phyloP scores from a whole-genome alignment of 2,329 filamentous ascomycete genomes.

The Exophiala dermatitidis region DNA sequence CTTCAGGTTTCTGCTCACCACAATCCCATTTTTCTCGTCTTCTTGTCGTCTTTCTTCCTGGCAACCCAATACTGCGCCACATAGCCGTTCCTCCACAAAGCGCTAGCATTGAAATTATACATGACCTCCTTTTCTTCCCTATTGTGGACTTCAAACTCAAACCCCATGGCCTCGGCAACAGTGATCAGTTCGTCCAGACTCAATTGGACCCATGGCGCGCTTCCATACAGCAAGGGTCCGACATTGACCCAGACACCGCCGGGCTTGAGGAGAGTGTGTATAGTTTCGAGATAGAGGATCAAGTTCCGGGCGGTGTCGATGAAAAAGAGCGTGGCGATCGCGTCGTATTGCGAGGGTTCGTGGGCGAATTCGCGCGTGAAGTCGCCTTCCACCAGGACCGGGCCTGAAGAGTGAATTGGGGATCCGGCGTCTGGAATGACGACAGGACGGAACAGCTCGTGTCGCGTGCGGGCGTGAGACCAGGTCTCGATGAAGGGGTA shows the following conservation, averaged over 20 bases:
- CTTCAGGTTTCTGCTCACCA: no score
- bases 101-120: conserved; percentile 48
- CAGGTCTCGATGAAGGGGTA: conserved; percentile 52
- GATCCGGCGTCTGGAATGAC: conserved; percentile 39
- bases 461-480: conserved; percentile 48
- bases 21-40: no score
- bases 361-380: conserved; percentile 42
- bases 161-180: conserved; percentile 46
- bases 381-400: conserved; percentile 49
- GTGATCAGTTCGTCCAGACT: conserved; percentile 48
- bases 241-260: conserved; percentile 82
- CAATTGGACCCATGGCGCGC: conserved; percentile 50
- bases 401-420: not conserved
- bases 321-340: conserved; percentile 86
- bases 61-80: conserved; percentile 51
- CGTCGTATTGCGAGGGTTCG: conserved; percentile 53
- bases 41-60: conserved; percentile 15
- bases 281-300: conserved; percentile 78
- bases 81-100: conserved; percentile 49
- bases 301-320: conserved; percentile 93
- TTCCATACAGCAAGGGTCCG: conserved; percentile 71
- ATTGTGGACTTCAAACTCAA: conserved; percentile 43
- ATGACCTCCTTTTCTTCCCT: conserved; percentile 41
- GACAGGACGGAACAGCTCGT: conserved; percentile 43
- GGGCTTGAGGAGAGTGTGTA: conserved; percentile 65